Conservation (phyloP, 2,329 filamentous ascomycete genomes). For the Colletotrichum kahawae region DNA sequence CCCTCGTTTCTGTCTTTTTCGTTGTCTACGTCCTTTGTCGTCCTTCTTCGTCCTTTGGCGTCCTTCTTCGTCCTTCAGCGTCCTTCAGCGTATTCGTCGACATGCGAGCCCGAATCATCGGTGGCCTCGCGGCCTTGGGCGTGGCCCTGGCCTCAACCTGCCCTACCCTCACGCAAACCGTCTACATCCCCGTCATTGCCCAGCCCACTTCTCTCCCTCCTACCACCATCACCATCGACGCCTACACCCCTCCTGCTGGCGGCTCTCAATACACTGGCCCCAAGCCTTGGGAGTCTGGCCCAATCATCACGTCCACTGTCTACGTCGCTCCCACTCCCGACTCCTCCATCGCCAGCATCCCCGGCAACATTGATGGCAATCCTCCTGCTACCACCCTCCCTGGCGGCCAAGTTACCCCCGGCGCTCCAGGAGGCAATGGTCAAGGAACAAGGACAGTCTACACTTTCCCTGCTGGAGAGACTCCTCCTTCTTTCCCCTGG, state of each 20-base stretch:
- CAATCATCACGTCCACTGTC: background rate
- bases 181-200: constrained; percentile 50
- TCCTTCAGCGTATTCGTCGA: constrained; percentile 22
- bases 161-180: constrained; percentile 43
- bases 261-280: constrained; percentile 23
- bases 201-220: constrained; percentile 22
- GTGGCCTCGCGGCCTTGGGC: constrained; percentile 39
- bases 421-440: background rate
- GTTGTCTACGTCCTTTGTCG: constrained; percentile 7
- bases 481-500: constrained; percentile 1
- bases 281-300: constrained; percentile 20
- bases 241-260: constrained; percentile 21
- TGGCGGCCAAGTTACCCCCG: background rate
- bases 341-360: background rate
- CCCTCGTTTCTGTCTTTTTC: constrained; percentile 10
- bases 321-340: constrained; percentile 24
- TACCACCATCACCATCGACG: constrained; percentile 21
- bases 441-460: background rate
- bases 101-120: constrained; percentile 44
- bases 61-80: background rate
- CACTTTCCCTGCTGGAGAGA: background rate
- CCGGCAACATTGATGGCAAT: background rate
- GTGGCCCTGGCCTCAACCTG: constrained; percentile 20
- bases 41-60: constrained; percentile 4
- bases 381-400: background rate